phyloP scores from a whole-genome alignment of 768 basidiomycete genomes.

The Suillus hirtellus region DNA sequence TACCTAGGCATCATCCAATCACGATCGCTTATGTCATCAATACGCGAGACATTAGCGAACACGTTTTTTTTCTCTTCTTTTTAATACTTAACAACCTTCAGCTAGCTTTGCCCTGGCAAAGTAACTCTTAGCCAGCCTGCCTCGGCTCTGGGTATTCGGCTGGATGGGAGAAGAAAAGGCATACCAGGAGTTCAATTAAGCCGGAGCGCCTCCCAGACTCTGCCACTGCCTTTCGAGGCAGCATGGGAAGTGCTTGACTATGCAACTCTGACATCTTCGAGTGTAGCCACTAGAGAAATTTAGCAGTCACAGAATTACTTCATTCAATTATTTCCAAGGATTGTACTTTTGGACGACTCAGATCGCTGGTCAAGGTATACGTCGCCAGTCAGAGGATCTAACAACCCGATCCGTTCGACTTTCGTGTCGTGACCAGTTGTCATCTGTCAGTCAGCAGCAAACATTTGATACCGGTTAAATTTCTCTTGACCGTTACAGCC shows the following conservation, averaged over 20 bases:
- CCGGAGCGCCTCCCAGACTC: slow-evolving; percentile 64
- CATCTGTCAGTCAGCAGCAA: background rate
- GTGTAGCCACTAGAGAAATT: background rate
- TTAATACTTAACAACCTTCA: slow-evolving; percentile 19
- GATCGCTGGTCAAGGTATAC: background rate
- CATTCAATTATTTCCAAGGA: background rate
- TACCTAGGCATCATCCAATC: background rate
- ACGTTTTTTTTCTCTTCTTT: background rate
- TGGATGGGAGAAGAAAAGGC: slow-evolving; percentile 42
- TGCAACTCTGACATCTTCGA: slow-evolving; percentile 56
- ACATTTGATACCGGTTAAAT: background rate
- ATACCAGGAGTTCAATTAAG: slow-evolving; percentile 67
- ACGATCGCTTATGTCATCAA: background rate
- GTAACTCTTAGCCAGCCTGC: slow-evolving; percentile 55
- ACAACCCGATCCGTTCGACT: background rate
- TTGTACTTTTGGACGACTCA: background rate
- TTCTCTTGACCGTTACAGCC: background rate
- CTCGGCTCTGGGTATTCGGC: slow-evolving; percentile 54
- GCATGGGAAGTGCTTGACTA: slow-evolving; percentile 71
- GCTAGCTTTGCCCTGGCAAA: slow-evolving; percentile 34
- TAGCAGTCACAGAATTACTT: background rate
- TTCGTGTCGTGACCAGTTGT: background rate
- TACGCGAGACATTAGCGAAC: background rate
- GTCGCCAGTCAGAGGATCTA: background rate
- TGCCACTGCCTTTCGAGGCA: slow-evolving; percentile 38